Conservation (phyloP, 768 basidiomycete genomes). For the Psilocybe cyanescens region DNA sequence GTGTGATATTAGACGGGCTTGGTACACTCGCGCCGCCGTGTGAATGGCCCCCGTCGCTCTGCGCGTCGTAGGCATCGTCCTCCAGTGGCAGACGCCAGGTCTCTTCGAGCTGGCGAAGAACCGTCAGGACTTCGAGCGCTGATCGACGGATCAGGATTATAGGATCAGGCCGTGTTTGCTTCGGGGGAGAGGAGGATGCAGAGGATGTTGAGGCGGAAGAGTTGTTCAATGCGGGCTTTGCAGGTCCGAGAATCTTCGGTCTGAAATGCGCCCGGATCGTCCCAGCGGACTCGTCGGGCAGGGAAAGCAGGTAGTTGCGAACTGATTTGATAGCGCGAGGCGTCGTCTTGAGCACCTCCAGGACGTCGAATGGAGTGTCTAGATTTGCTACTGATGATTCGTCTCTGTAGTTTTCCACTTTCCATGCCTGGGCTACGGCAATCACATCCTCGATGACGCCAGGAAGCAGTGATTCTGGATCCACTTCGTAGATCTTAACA, state of each 20-base stretch:
- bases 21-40: constrained; percentile 28
- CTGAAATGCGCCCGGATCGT: constrained; percentile 63
- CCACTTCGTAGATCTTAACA: constrained; percentile 69
- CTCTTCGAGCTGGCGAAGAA: constrained; percentile 84
- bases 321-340: constrained; percentile 82
- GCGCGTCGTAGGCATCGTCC: constrained; percentile 83
- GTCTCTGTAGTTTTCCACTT: constrained; percentile 30
- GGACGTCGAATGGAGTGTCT: constrained; percentile 52
- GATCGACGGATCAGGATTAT: constrained; percentile 72
- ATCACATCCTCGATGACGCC: constrained; percentile 78
- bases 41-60: constrained; percentile 65
- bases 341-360: constrained; percentile 75
- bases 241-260: constrained; percentile 45
- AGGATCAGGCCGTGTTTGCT: constrained; percentile 50
- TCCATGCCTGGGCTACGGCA: constrained; percentile 67
- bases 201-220: constrained; percentile 16
- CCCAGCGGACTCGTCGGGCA: constrained; percentile 74
- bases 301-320: constrained; percentile 80
- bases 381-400: constrained; percentile 6
- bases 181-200: constrained; percentile 14
- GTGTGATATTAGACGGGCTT: constrained; percentile 35
- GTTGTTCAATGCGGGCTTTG: constrained; percentile 28
- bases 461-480: constrained; percentile 79
- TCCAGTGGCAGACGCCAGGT: constrained; percentile 71
- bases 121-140: constrained; percentile 83